Conservation (phyloP, 2,329 filamentous ascomycete species). For the Stachybotrys echinatus region DNA sequence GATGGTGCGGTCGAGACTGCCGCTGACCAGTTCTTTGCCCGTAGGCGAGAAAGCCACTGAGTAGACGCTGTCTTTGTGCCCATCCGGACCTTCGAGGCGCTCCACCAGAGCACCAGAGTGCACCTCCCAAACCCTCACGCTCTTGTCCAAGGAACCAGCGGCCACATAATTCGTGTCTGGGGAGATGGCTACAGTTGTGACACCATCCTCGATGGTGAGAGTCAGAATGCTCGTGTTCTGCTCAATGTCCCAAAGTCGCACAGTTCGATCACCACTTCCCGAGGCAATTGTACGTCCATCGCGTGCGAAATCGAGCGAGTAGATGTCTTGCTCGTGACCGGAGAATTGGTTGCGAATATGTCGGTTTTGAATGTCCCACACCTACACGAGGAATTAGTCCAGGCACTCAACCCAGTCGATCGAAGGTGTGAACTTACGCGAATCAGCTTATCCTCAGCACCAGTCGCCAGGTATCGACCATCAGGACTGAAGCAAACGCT, state of each 20-base stretch:
- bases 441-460: slow-evolving; percentile 96
- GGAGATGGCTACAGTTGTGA: slow-evolving; percentile 95
- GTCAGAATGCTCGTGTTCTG: slow-evolving; percentile 76
- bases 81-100: slow-evolving; percentile 85
- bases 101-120: slow-evolving; percentile 81
- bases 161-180: slow-evolving; percentile 92
- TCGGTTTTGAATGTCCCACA: slow-evolving; percentile 86
- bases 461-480: slow-evolving; percentile 87
- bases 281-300: slow-evolving; percentile 94
- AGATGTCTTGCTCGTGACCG: slow-evolving; percentile 98
- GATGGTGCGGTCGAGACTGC: slow-evolving; percentile 95
- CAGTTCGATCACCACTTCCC: slow-evolving; percentile 88
- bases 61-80: slow-evolving; percentile 96
- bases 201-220: slow-evolving; percentile 90
- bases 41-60: slow-evolving; percentile 93
- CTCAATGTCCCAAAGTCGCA: slow-evolving; percentile 94
- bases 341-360: slow-evolving; percentile 88
- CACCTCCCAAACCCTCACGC: slow-evolving; percentile 95
- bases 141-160: slow-evolving; percentile 94
- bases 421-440: slow-evolving; percentile 53
- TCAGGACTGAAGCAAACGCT: slow-evolving; percentile 99
- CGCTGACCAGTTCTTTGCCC: slow-evolving; percentile 87
- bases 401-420: not conserved
- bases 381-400: slow-evolving; percentile 44
- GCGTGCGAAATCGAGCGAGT: slow-evolving; percentile 89